Evolutionary conservation across 73 alveolate genomes (phyloP).

Genomic region (Blepharisma japonicum): DNA sequence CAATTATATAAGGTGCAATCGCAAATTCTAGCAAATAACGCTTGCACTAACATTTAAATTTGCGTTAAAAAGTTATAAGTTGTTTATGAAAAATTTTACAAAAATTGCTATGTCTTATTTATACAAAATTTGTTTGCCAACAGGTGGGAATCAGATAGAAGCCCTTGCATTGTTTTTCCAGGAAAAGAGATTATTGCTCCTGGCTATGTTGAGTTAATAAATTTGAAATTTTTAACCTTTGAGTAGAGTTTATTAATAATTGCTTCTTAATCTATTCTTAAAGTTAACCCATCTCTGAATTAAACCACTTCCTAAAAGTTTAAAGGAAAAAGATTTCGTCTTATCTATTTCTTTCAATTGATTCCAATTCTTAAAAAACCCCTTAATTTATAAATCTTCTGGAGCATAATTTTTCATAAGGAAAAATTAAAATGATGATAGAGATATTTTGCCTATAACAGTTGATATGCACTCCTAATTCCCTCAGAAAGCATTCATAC

Average conservation of each 20-base stretch:
- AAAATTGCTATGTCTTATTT: conserved; percentile 64
- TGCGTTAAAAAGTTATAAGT: conserved; percentile 90
- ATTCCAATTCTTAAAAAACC: no score
- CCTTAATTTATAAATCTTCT: no score
- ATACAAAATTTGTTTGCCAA: conserved; percentile 63
- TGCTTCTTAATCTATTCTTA: conserved; percentile 84
- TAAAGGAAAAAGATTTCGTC: conserved; percentile 97
- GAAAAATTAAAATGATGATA: no score
- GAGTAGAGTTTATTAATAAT: conserved; percentile 89
- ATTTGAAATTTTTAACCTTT: conserved; percentile 91
- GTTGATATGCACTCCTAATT: no score
- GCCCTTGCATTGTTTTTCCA: conserved; percentile 88
- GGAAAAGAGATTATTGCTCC: conserved; percentile 89
- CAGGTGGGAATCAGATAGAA: conserved; percentile 89
- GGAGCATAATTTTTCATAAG: no score
- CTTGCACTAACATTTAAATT: conserved; percentile 96
- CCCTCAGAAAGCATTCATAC: no score
- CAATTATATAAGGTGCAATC: conserved; percentile 92
- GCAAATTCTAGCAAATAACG: conserved; percentile 73
- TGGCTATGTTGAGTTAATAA: conserved; percentile 90
- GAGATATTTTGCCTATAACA: no score
- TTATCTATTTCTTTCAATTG: conserved; percentile 94
- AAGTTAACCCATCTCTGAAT: conserved; percentile 80
- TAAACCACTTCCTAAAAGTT: conserved; percentile 85
- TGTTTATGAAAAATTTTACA: conserved; percentile 83